Evolutionary conservation across 1,139 yeast genomes (phyloP).

Genomic region (Hyphopichia burtonii): DNA sequence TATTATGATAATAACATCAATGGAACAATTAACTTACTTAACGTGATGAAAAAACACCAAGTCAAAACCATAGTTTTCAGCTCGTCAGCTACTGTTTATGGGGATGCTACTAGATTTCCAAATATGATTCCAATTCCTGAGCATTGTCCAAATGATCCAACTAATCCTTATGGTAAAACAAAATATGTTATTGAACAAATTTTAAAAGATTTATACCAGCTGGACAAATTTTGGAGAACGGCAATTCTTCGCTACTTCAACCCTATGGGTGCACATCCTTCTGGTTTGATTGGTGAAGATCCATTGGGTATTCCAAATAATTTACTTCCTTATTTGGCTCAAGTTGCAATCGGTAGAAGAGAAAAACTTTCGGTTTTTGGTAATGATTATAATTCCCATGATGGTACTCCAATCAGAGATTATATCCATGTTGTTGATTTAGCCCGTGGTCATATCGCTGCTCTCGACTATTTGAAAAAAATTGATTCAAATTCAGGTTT

Average conservation of each 20-base stretch:
- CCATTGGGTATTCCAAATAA: conserved; percentile 79
- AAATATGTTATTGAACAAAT: conserved; percentile 66
- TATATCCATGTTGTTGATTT: conserved; percentile 81
- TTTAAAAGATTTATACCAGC: conserved; percentile 53
- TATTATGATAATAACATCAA: conserved; percentile 70
- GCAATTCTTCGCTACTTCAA: conserved; percentile 77
- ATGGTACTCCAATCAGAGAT: conserved; percentile 83
- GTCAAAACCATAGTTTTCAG: conserved; percentile 69
- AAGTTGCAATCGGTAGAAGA: conserved; percentile 73
- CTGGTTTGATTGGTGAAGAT: conserved; percentile 78
- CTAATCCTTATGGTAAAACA: conserved; percentile 77
- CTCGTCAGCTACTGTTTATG: conserved; percentile 83
- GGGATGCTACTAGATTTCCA: conserved; percentile 74
- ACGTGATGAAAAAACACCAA: conserved; percentile 46
- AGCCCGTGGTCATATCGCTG: conserved; percentile 79
- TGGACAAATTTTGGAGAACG: conserved; percentile 52
- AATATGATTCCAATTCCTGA: conserved; percentile 82
- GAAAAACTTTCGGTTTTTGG: conserved; percentile 67
- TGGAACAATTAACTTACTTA: conserved; percentile 63
- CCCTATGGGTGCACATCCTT: conserved; percentile 85
- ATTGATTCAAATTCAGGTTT: conserved; percentile 42
- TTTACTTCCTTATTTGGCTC: conserved; percentile 71
- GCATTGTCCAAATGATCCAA: conserved; percentile 72
- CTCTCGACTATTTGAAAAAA: conserved; percentile 55
- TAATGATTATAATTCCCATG: conserved; percentile 64